Conservation (phyloP, 148 eudicot species). For the Agrostemma githago region DNA sequence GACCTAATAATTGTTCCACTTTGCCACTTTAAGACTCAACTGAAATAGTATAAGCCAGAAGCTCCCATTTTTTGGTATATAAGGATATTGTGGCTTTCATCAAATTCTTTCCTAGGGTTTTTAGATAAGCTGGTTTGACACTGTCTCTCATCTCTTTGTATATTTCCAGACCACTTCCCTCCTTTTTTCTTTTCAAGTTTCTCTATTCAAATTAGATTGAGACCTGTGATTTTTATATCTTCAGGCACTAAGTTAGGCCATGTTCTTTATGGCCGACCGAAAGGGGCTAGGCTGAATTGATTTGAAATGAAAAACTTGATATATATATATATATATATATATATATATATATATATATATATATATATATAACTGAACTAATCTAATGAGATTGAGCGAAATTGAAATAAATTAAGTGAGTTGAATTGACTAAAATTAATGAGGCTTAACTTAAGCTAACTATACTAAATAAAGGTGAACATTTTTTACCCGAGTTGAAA, state of each 20-base stretch:
- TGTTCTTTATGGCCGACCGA: too few species aligned
- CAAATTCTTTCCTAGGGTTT: neutral
- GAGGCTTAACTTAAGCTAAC: too few species aligned
- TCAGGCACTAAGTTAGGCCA: neutral
- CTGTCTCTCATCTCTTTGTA: neutral
- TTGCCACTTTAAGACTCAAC: neutral
- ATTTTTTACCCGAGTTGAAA: too few species aligned
- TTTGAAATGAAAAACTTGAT: too few species aligned
- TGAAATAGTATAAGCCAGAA: neutral
- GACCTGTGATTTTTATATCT: neutral
- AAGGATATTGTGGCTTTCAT: neutral
- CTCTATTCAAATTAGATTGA: neutral
- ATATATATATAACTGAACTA: too few species aligned
- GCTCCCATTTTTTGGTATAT: neutral
- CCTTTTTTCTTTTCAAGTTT: neutral
- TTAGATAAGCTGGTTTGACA: neutral
- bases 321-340: too few species aligned
- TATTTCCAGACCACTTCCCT: neutral
- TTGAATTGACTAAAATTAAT: too few species aligned
- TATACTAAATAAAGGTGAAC: too few species aligned
- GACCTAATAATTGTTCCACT: conserved; percentile 5
- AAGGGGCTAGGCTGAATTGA: too few species aligned
- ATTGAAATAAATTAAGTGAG: too few species aligned
- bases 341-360: too few species aligned
- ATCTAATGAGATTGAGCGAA: too few species aligned